A percentile compares a stretch with the other conserved stretches of the same genome.
Conservation (phyloP, 306 rosid genomes). For the Castanospermum australe region DNA sequence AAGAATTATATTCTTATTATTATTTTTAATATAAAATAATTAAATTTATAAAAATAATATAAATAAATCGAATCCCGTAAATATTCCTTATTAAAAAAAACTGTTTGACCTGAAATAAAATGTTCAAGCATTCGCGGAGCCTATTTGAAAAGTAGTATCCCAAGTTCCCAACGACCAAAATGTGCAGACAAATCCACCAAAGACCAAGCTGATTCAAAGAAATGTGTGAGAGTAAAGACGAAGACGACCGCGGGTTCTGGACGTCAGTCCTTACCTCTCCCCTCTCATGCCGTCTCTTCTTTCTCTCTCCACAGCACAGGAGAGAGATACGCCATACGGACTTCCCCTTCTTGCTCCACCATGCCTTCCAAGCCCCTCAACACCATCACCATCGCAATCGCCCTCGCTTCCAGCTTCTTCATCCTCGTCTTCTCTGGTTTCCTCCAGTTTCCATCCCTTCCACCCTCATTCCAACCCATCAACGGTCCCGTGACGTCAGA, state of each 20-base stretch:
- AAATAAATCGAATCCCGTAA: too few species aligned
- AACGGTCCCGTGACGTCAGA: conserved; percentile 14
- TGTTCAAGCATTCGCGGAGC: too few species aligned
- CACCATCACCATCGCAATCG: conserved; percentile 46
- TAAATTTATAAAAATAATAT: too few species aligned
- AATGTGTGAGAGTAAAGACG: neutral
- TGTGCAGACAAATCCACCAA: too few species aligned
- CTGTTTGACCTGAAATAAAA: too few species aligned
- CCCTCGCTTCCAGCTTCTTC: conserved; percentile 56
- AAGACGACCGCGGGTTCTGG: neutral
- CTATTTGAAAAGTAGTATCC: too few species aligned
- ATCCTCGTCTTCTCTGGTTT: conserved; percentile 65
- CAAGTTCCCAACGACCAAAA: too few species aligned
- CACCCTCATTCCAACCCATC: conserved; percentile 35
- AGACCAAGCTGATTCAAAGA: neutral
- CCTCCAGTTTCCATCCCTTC: conserved; percentile 60
- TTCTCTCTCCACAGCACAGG: neutral
- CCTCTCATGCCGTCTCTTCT: neutral
- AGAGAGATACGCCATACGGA: neutral
- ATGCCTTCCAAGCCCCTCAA: conserved; percentile 59
- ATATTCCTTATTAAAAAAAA: too few species aligned
- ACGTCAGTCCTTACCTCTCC: neutral
- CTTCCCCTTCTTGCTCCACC: neutral
- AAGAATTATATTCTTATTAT: too few species aligned
- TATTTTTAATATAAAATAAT: too few species aligned